phyloP scores from a whole-genome alignment of 768 basidiomycete genomes.

The Dacryopinax spathularia region DNA sequence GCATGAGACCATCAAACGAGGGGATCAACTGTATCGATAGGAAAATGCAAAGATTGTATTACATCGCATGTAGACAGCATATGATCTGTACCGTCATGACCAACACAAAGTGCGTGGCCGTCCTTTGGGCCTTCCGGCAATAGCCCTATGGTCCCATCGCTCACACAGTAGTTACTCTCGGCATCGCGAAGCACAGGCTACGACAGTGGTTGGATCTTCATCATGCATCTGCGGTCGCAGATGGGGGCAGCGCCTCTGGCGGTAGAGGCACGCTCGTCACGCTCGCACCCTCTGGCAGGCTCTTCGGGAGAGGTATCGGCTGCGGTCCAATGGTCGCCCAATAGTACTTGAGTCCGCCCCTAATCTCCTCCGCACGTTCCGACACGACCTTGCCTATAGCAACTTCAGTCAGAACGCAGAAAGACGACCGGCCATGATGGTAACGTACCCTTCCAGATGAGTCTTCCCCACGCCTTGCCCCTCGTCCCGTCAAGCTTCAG shows the following conservation, averaged over 20 bases:
- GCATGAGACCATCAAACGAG: not conserved
- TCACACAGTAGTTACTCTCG: no score
- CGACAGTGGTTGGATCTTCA: no score
- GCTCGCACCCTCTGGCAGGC: not conserved
- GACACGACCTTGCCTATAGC: not conserved
- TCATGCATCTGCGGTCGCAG: no score
- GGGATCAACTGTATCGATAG: not conserved
- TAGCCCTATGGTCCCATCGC: no score
- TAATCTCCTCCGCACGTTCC: not conserved
- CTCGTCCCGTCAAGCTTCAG: constrained; percentile 62
- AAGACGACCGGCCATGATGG: no score
- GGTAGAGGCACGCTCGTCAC: not conserved
- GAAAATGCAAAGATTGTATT: not conserved
- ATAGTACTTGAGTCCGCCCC: not conserved
- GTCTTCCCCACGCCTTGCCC: constrained; percentile 70
- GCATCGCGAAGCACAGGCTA: no score
- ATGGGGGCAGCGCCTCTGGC: no score
- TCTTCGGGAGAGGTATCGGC: not conserved
- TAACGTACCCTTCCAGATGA: constrained; percentile 68
- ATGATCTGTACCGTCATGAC: not conserved
- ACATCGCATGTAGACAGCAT: not conserved
- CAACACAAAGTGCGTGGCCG: no score
- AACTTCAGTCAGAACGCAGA: not conserved
- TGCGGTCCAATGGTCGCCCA: not conserved
- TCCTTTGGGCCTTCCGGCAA: no score